Conservation (phyloP, 129 eudicot genomes). For the Escallonia herrerae region DNA sequence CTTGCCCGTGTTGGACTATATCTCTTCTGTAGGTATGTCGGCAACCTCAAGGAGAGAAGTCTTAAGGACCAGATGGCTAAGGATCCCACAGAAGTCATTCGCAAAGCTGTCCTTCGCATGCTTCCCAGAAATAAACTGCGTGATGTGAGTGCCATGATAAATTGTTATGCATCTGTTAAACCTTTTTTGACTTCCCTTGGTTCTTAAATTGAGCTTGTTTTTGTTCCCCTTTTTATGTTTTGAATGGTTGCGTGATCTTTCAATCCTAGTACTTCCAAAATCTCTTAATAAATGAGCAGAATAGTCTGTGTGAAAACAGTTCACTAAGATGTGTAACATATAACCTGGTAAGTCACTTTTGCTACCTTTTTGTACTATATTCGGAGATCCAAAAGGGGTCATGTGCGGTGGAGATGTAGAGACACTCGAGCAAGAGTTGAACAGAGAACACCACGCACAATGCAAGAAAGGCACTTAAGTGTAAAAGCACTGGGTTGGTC, state of each 20-base stretch:
- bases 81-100: constrained; percentile 42
- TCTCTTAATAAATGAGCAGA: not conserved
- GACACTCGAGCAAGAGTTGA: not conserved
- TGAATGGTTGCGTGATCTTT: too few relatives aligned
- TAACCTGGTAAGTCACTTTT: not conserved
- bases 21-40: constrained; percentile 51
- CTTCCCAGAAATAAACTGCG: constrained; percentile 91
- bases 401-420: not conserved
- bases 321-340: not conserved
- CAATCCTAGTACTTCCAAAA: not conserved
- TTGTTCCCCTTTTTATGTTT: not conserved
- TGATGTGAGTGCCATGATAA: constrained; percentile 50
- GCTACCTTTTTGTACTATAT: not conserved
- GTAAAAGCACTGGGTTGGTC: too few relatives aligned
- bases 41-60: constrained; percentile 92
- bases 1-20: not conserved
- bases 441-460: too few relatives aligned
- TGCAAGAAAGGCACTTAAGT: too few relatives aligned
- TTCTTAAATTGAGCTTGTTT: not conserved
- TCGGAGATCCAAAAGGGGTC: not conserved
- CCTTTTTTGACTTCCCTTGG: not conserved
- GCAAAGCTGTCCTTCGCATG: constrained; percentile 95
- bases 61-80: too few relatives aligned
- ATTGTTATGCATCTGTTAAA: too few relatives aligned
- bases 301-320: not conserved